Percentiles rank a stretch among this genome's conserved stretches.
Conservation (phyloP, 805 yeast species). For the Hanseniaspora clermontiae region DNA sequence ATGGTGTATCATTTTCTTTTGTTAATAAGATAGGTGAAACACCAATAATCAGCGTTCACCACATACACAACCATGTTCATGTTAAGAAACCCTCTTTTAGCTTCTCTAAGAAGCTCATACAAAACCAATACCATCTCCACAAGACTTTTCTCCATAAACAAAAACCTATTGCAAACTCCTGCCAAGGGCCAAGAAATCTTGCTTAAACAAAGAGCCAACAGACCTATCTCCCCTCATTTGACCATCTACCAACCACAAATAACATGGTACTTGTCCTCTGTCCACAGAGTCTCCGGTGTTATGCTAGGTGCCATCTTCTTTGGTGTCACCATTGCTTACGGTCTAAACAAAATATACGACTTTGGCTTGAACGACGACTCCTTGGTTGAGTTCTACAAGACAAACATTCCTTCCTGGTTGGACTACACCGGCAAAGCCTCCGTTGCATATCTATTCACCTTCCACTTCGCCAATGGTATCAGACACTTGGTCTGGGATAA, state of each 20-base stretch:
- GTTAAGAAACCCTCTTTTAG: slow-evolving; percentile 7
- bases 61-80: background rate
- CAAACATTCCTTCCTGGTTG: slow-evolving; percentile 49
- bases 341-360: slow-evolving; percentile 55
- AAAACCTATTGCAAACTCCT: slow-evolving; percentile 30
- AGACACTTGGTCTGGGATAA: slow-evolving; percentile 93
- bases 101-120: slow-evolving; percentile 2
- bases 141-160: slow-evolving; percentile 15
- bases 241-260: slow-evolving; percentile 83
- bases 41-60: too few species aligned
- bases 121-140: background rate
- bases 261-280: slow-evolving; percentile 65
- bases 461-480: slow-evolving; percentile 74
- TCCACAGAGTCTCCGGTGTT: slow-evolving; percentile 84
- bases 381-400: slow-evolving; percentile 32
- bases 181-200: slow-evolving; percentile 55
- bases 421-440: slow-evolving; percentile 56
- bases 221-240: slow-evolving; percentile 88
- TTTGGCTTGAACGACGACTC: slow-evolving; percentile 29
- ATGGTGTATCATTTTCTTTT: too few species aligned
- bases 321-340: slow-evolving; percentile 63
- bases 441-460: slow-evolving; percentile 72
- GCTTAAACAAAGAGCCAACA: slow-evolving; percentile 66
- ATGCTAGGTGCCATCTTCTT: slow-evolving; percentile 68
- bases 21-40: too few species aligned